Percentiles rank a stretch among this genome's conserved stretches.
These are phyloP conservation scores for Paraphaeosphaeria minitans DNA, from an alignment of 2,329 filamentous ascomycete genomes.

Conservation along the genomic window DNA sequence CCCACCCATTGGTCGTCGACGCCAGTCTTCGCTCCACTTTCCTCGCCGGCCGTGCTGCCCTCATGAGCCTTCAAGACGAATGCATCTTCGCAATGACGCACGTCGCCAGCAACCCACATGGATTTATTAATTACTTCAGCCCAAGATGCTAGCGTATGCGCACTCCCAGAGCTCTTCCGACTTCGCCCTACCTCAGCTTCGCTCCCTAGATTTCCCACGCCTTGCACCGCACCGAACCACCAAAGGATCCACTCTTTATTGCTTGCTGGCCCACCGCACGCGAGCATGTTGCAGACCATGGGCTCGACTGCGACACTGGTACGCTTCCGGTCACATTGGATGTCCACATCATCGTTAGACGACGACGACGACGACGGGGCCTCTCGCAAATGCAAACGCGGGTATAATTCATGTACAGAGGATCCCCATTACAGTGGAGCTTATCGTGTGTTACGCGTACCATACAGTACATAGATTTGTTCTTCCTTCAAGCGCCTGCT, in stretches of 20 bases:
- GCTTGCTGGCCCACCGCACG: background rate
- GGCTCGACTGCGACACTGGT: background rate
- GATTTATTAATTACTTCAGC: background rate
- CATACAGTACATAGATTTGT: background rate
- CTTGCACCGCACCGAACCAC: background rate
- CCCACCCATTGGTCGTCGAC: background rate
- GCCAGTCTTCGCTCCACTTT: conserved; percentile 2
- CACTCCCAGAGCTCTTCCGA: conserved; percentile 5
- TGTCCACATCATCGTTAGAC: too few species aligned
- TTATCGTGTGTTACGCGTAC: background rate
- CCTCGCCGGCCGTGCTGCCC: background rate
- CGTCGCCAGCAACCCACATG: background rate
- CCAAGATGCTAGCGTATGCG: conserved; percentile 8
- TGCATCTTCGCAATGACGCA: conserved; percentile 5
- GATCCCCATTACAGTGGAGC: background rate
- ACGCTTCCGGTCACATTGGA: background rate
- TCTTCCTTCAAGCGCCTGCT: background rate
- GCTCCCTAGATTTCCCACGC: conserved; percentile 12
- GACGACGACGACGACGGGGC: too few species aligned
- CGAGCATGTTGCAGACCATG: background rate
- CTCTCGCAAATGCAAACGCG: background rate
- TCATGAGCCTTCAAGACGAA: background rate
- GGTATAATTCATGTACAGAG: background rate
- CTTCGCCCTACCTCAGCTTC: background rate
- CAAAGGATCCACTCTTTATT: conserved; percentile 8